These are phyloP conservation scores for Hyphopichia khmerensis DNA, from an alignment of 1,139 yeast genomes.

Conservation along the genomic window DNA sequence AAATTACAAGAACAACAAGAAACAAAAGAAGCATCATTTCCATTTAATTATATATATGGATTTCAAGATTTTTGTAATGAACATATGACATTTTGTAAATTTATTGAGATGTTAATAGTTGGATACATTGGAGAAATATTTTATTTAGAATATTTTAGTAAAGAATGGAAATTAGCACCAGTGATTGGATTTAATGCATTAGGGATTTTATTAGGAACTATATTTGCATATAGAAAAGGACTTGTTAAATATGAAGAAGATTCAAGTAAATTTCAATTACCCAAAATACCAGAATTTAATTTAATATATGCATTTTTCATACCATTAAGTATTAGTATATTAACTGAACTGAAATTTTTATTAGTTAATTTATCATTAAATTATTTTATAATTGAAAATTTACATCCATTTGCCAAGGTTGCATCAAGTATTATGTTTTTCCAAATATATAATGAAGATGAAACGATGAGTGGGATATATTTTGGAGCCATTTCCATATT, in stretches of 20 bases:
- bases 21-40: slow-evolving; percentile 17
- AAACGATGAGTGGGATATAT: slow-evolving; percentile 11
- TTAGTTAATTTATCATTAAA: slow-evolving; percentile 36
- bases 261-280: slow-evolving; percentile 13
- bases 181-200: slow-evolving; percentile 33
- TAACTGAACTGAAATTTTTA: slow-evolving; percentile 23
- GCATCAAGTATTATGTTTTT: slow-evolving; percentile 29
- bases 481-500: slow-evolving; percentile 24
- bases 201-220: slow-evolving; percentile 32
- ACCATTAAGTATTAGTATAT: slow-evolving; percentile 26
- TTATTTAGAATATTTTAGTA: slow-evolving; percentile 21
- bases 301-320: slow-evolving; percentile 33
- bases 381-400: slow-evolving; percentile 33
- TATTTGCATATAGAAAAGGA: slow-evolving; percentile 26
- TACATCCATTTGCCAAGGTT: slow-evolving; percentile 30
- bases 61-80: slow-evolving; percentile 43
- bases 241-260: slow-evolving; percentile 14
- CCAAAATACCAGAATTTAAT: slow-evolving; percentile 39
- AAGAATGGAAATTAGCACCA: slow-evolving; percentile 19
- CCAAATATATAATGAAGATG: slow-evolving; percentile 28
- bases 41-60: slow-evolving; percentile 28
- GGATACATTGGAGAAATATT: slow-evolving; percentile 31
- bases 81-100: slow-evolving; percentile 27
- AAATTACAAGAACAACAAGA: not conserved
- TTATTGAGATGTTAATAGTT: slow-evolving; percentile 33